Base-by-base conservation (phyloP, 2,329 filamentous ascomycete genomes). In the Fusarium succisae region DNA sequence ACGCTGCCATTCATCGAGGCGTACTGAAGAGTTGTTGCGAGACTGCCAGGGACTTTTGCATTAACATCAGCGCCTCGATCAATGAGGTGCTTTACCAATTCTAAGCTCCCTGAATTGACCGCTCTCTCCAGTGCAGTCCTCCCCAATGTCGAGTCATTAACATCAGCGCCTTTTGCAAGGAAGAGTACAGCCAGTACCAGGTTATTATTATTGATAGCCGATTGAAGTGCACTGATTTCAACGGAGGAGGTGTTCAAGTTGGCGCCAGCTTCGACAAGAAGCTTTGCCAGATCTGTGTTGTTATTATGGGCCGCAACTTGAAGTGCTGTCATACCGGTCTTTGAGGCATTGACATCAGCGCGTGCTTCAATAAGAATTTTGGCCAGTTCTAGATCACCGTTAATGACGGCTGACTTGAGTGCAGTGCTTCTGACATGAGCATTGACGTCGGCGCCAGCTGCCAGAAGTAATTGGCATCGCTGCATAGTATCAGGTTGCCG, bases 31-130 rank as follows among this genome's bases (percentile, higher is more conserved):
- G 22, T 22, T 32, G 37, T 55, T 1, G 22, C 3, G 15, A 0
- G 0, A 26, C 3, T 10, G 30, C 1, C 5, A 6, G 5, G 6
- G 5, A 3, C 12, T 2, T 13, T 35, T 4, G 80, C 79, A 58
- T 85, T 80, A 20, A 85, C 62, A 20, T 84, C 68, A 12, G 83
- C 83, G 18, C 84, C 84, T 9, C 66, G 70, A 5, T 78, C 76
- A 50, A 84, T 67, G 14, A 38, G 18, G 5, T 17, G 2, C 35
- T 75, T 63, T 11, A 82, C 76, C 5, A 80, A 35, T 8, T 64
- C 41, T 1, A 72, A 35, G 32, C 75, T 66, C 4, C 58, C 66
- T 26, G 5, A 3, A 30, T 3, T 4, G 28, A 3, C 28, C 28
- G 28, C 28, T 1, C 1, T 30, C 28, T 30, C 3, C 1, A 30